phyloP scores from a whole-genome alignment of 106 monocot species.

The Vanilla planifolia region DNA sequence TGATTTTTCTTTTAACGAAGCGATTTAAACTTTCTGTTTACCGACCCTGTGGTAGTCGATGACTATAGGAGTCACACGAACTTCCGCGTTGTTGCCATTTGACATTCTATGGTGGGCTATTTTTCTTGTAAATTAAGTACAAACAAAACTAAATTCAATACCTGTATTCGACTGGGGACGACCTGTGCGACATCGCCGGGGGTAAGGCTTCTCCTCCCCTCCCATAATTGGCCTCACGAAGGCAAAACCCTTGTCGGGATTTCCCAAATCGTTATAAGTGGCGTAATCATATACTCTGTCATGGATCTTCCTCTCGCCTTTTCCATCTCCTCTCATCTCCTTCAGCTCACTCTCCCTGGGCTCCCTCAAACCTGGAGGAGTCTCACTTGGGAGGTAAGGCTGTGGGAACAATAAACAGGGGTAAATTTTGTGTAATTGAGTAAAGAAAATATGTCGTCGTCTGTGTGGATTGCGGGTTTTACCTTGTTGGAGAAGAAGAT shows the following conservation, averaged over 20 bases:
- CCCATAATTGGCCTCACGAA: slow-evolving; percentile 43
- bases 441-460: no score
- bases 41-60: no score
- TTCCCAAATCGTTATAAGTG: slow-evolving; percentile 63
- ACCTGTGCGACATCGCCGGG: slow-evolving; percentile 59
- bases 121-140: no score
- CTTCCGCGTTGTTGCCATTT: no score
- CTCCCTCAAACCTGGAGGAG: slow-evolving; percentile 61
- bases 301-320: slow-evolving; percentile 42
- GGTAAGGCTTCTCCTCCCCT: slow-evolving; percentile 53
- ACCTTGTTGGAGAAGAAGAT: slow-evolving; percentile 87
- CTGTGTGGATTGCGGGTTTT: neutral
- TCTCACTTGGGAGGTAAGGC: slow-evolving; percentile 84
- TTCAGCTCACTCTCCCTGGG: slow-evolving; percentile 63
- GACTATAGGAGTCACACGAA: no score
- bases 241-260: slow-evolving; percentile 51
- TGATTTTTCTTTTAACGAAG: no score
- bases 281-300: slow-evolving; percentile 72
- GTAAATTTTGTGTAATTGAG: neutral
- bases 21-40: no score
- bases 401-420: slow-evolving; percentile 8
- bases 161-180: slow-evolving; percentile 36
- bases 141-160: no score
- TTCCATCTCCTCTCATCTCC: slow-evolving; percentile 62
- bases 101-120: no score